Base-by-base conservation (phyloP, 2,329 filamentous ascomycete species). In the Cladosporium sphaerospermum region DNA sequence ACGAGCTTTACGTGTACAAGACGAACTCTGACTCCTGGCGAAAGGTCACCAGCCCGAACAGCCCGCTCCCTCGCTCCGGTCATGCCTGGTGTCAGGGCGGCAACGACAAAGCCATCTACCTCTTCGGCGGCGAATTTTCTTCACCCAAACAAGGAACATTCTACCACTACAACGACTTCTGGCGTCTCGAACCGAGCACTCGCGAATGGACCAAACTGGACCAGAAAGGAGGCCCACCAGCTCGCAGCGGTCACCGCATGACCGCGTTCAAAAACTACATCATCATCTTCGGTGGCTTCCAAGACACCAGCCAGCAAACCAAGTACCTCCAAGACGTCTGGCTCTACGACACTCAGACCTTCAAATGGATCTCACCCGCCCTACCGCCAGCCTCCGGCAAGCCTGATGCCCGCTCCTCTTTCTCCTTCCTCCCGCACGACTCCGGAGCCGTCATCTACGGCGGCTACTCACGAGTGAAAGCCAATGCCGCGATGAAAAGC, bases 91-190 rank as follows among this genome's bases (percentile, higher is more conserved):
- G 89, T 64, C 82, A 90, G 54, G 90, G 88, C 54, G 88, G 87
- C 45, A 96, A 96, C 70, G 81, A 85, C 13, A 87, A 86, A 57
- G 84, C 87, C 33, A 81, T 97, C 49, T 99, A 95, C 69, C 75
- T 99, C 13, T 97, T 97, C 65, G 93, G 93, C 59, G 93, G 92
- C 56, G 93, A 99, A 72, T 99, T 99, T 70, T 95, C 88, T 54
- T 92, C 86, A 28, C 93, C 93, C 2, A 97, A 96, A 68, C 93
- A 97, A 71, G 93, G 93, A 3, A 97, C 92, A 0, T 99, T 99
- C 66, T 96, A 99, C 70, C 93, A 99, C 71, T 99, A 99, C 74
- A 96, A 95, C 65, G 93, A 97, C 73, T 97, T 99, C 69, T 99
- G 93, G 92, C 80, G 86, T 46, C 79, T 97, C 41, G 91, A 97